phyloP scores from a whole-genome alignment of 805 yeast species.

The Teunomyces aglyptinius region DNA sequence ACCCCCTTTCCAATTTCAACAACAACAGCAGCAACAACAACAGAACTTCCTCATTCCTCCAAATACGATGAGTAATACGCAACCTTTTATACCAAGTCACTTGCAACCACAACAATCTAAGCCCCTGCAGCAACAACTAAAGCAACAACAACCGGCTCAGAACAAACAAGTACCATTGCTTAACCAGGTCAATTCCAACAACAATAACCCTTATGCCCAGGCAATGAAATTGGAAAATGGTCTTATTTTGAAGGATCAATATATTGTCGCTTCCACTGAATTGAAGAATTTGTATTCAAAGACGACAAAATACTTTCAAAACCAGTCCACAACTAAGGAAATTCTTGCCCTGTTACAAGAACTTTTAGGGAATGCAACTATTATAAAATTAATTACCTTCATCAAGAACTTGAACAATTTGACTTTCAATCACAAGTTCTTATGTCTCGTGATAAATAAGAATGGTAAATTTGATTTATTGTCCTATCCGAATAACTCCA shows the following conservation, averaged over 20 bases:
- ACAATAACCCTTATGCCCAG: constrained; percentile 6
- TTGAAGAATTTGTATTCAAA: constrained; percentile 48
- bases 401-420: constrained; percentile 42
- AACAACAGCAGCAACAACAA: constrained; percentile 7
- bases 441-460: constrained; percentile 54
- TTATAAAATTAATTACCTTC: constrained; percentile 33
- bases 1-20: constrained; percentile 9
- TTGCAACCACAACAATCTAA: constrained; percentile 11
- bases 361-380: constrained; percentile 26
- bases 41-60: constrained; percentile 5
- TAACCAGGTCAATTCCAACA: constrained; percentile 1
- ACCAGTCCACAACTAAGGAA: constrained; percentile 23
- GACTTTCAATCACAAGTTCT: constrained; percentile 38
- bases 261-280: constrained; percentile 59
- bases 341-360: constrained; percentile 26
- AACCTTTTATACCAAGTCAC: constrained; percentile 12
- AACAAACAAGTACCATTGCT: background rate
- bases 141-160: constrained; percentile 11
- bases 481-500: constrained; percentile 64
- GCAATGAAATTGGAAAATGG: constrained; percentile 59
- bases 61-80: constrained; percentile 7
- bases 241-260: constrained; percentile 50
- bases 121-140: constrained; percentile 9
- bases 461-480: constrained; percentile 69
- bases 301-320: constrained; percentile 54